Evolutionary conservation across 192 early-diverging fungal genomes (phyloP), one percentile per base, ranked within the genome.

Genomic region (Entomortierella beljakovae): DNA sequence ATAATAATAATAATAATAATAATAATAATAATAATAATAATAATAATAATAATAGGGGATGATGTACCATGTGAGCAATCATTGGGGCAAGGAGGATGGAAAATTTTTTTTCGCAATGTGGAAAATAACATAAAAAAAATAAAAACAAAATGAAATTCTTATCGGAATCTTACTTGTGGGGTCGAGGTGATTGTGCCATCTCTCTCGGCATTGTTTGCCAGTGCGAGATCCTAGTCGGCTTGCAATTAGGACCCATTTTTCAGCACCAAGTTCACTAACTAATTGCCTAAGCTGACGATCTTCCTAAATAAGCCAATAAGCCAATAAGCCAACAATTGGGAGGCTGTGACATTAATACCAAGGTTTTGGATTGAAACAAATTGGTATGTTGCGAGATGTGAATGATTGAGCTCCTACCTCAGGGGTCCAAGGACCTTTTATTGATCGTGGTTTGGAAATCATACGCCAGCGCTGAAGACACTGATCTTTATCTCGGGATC

Each of bases 391-490:
- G 49, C 16, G 4, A 50, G 56, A 31, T 28, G 35, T 43, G 28
- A 42, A 16, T 23, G 38, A 28, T 3, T n/a, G n/a, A 9, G 26
- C 32, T 26, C 18, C 48, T 70, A 79, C 75, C 68, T 79, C 75
- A 28, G 75, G 75, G 50, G 75, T 79, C 75, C 75, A 79, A 29
- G 75, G 75, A 59, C 75, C 75, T 38, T 79, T 79, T 42, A 79
- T 79, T 9, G 75, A 79, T 28, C 75, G 55, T 59, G 75, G 75
- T 51, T 79, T 79, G 32, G 75, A 79, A 61, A 79, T 79, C 75
- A 79, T 79, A n/a, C 75, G 54, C 75, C 75, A 79, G 32, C 75
- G 75, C 49, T 79, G 75, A 37, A 79, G 68, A 35, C 75, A 79
- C 66, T 70, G 66, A 56, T 79, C 75, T 32, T 79, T 79, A 62